Base-by-base conservation (phyloP, 208 protist species). In the Trypanosoma grayi region DNA sequence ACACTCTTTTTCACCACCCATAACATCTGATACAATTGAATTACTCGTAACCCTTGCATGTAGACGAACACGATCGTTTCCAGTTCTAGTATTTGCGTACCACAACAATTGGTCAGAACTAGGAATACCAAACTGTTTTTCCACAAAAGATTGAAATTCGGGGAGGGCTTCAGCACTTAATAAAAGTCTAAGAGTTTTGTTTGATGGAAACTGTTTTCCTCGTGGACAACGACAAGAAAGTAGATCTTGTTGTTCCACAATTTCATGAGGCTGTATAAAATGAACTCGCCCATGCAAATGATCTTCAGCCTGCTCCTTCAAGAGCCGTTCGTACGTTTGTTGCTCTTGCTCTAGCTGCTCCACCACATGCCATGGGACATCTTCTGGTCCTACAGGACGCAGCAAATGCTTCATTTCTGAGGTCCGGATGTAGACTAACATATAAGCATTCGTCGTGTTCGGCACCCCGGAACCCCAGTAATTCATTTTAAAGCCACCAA, bases 351-450 rank as follows among this genome's bases (percentile, higher is more conserved):
- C 53, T 36, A 96, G 63, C 60, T 86, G 83, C 47, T 83, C 39
- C 20, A 88, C 62, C 1, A 96, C 84, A 53, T 93, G 87, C 31
- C 55, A 39, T 20, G 90, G 90, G 34, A 96, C 73, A 55, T 94
- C 87, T 14, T 61, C 45, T 18, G 60, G 48, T 57, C 51, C 73
- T 33, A 92, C 79, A 25, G 76, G 81, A 34, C 79, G 39, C n/a
- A 96, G 50, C 40, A 96, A 64, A 11, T 77, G 72, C 33, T 72
- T 64, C 47, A 92, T 63, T 55, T 84, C 52, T 13, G 63, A 83
- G 5, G 84, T 92, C 56, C 92, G 79, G 28, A 97, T 78, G 66
- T 97, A 97, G 46, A 94, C 76, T 7, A 97, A 79, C 84, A 96
- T 91, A 68, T 97, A 97, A 31, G 90, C 92, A 48, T 78, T 96